Base-by-base conservation (phyloP, 1,284 basidiomycete species). In the Cryptococcus sp. region DNA sequence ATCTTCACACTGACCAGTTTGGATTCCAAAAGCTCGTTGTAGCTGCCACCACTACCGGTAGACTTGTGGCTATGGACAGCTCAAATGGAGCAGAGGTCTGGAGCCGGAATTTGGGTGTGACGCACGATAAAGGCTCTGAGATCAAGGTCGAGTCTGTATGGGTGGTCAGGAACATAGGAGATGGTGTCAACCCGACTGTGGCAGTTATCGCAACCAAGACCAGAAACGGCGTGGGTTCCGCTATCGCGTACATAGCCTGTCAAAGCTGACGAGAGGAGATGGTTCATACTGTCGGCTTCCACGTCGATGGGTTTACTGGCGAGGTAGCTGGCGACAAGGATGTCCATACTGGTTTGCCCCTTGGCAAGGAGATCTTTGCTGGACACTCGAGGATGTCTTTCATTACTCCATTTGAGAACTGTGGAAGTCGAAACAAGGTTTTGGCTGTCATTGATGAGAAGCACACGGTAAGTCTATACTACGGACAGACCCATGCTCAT, bases 21-120 rank as follows among this genome's bases (percentile, higher is more conserved):
- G 93, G 91, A 0, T 90, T 96, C 74, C 82, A 88, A 48, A 90
- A 96, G 72, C 73, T 97, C 42, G 82, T 94, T 49, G 82, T 96
- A 2, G 82, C 81, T 3, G 87, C 85, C 0, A 90, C 89, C 1
- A 64, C 78, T 2, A 79, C 82, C 36, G 90, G 91, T 15, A 91
- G 90, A 70, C 65, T 94, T 0, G 91, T 86, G 67, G 93, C 86
- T 0, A 76, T 96, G 49, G 90, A 96, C 68, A 87, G 87, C 4
- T 83, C 83, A 23, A 88, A 81, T 50, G 90, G 92, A 1, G 78
- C 81, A 3, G 80, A 89, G 32, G 68, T 93, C 1, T 94, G 91
- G 91, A 85, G 81, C 59, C 81, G 83, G 13, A 78, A 88, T 5
- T 79, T 78, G 2, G 75, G 75, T 33, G 47, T 69, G 35, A 71